phyloP scores from a whole-genome alignment of 805 yeast genomes.

The Wickerhamomyces sydowiorum region DNA sequence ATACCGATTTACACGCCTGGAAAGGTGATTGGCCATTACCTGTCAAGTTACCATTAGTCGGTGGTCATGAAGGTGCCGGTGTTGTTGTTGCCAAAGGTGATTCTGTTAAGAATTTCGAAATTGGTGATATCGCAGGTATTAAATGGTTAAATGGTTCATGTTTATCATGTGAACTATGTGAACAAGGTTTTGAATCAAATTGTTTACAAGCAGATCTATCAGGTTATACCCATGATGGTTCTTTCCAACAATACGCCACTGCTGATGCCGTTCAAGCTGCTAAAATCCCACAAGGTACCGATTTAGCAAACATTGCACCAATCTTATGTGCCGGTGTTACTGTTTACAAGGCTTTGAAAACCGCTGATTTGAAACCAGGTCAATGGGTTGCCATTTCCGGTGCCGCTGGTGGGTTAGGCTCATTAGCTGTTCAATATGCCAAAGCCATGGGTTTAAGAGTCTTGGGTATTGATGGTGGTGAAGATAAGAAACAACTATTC shows the following conservation, averaged over 20 bases:
- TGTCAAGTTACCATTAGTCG: constrained; percentile 71
- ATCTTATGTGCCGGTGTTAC: constrained; percentile 90
- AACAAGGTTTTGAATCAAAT: constrained; percentile 59
- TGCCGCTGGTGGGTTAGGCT: constrained; percentile 78
- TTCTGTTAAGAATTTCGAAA: constrained; percentile 61
- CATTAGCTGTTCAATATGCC: constrained; percentile 70
- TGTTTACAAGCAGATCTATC: constrained; percentile 69
- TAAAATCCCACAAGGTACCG: constrained; percentile 64
- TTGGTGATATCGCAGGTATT: constrained; percentile 79
- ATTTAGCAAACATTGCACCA: constrained; percentile 74
- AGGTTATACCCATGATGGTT: constrained; percentile 87
- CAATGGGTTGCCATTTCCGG: constrained; percentile 76
- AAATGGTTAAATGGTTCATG: constrained; percentile 83
- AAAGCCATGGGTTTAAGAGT: constrained; percentile 73
- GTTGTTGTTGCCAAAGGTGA: constrained; percentile 73
- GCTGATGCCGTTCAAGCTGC: constrained; percentile 90
- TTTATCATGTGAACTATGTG: constrained; percentile 71
- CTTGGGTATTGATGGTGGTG: constrained; percentile 68
- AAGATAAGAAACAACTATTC: constrained; percentile 48
- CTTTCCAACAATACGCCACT: constrained; percentile 87
- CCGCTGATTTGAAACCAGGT: constrained; percentile 64
- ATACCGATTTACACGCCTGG: constrained; percentile 93
- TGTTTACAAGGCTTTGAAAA: constrained; percentile 84
- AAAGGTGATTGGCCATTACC: constrained; percentile 88
- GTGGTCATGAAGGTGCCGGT: constrained; percentile 92